A percentile compares a stretch with the other conserved stretches of the same genome.
Evolutionary conservation across 805 yeast species (phyloP).

Genomic region (Cyberlindnera maritima): DNA sequence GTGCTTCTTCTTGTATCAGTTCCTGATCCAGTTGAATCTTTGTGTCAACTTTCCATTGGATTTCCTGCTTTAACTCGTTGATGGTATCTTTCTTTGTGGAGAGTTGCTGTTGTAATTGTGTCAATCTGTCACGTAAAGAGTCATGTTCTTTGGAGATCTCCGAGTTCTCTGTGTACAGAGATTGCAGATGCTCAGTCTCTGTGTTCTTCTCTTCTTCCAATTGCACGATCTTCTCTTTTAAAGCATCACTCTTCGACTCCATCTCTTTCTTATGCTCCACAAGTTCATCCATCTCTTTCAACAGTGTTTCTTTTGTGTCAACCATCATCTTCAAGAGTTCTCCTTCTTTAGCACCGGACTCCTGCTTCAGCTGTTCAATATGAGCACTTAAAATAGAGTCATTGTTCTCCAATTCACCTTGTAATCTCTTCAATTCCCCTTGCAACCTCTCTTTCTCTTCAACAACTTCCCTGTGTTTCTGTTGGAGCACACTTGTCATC

Average conservation of each 20-base stretch:
- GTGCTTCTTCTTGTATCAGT: slow-evolving; percentile 48
- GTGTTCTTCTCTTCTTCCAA: not conserved
- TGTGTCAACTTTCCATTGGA: slow-evolving; percentile 30
- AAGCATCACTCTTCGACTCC: slow-evolving; percentile 11
- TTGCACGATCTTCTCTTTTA: not conserved
- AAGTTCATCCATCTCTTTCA: slow-evolving; percentile 3
- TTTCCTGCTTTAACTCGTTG: slow-evolving; percentile 19
- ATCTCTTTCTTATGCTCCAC: slow-evolving; percentile 9
- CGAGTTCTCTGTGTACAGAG: slow-evolving; percentile 7
- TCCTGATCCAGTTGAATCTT: slow-evolving; percentile 33
- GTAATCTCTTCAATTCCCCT: slow-evolving; percentile 28
- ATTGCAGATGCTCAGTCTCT: not conserved
- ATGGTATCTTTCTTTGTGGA: slow-evolving; percentile 18
- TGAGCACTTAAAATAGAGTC: slow-evolving; percentile 17
- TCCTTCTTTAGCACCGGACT: slow-evolving; percentile 25
- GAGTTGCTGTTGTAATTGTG: slow-evolving; percentile 19
- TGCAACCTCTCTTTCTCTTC: slow-evolving; percentile 28
- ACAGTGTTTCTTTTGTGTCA: slow-evolving; percentile 11
- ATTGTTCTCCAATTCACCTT: slow-evolving; percentile 11
- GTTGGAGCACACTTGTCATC: slow-evolving; percentile 38
- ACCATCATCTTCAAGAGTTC: slow-evolving; percentile 26
- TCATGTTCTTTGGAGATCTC: not conserved
- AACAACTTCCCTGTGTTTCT: slow-evolving; percentile 33
- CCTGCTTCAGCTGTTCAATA: slow-evolving; percentile 22
- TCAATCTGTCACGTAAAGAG: not conserved